A percentile compares a stretch with the other conserved stretches of the same genome.
Conservation (phyloP, 2,329 filamentous ascomycete species). For the Alternaria solani region DNA sequence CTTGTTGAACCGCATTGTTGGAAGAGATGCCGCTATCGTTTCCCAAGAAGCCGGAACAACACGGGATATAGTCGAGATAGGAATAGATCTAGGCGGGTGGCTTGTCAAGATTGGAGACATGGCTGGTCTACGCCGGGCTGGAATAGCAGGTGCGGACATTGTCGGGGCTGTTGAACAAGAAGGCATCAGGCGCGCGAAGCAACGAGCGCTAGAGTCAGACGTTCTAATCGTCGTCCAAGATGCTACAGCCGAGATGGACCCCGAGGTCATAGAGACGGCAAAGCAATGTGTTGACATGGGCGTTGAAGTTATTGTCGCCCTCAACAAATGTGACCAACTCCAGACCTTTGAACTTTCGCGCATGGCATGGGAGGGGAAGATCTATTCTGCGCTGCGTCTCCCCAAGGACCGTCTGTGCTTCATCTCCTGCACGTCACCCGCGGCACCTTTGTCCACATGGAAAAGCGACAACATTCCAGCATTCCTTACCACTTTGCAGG, state of each 20-base stretch:
- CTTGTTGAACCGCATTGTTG: constrained; percentile 87
- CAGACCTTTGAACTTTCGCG: constrained; percentile 38
- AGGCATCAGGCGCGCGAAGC: constrained; percentile 85
- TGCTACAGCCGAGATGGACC: constrained; percentile 74
- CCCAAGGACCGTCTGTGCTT: constrained; percentile 60
- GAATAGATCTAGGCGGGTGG: constrained; percentile 87
- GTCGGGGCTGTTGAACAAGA: constrained; percentile 85
- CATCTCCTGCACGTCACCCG: constrained; percentile 76
- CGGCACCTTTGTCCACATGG: constrained; percentile 24
- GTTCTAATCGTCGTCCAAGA: constrained; percentile 76
- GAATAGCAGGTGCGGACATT: constrained; percentile 34
- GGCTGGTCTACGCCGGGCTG: constrained; percentile 76
- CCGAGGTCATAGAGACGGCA: constrained; percentile 65
- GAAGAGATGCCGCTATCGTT: constrained; percentile 93
- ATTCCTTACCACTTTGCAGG: constrained; percentile 73
- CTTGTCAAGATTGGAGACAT: constrained; percentile 96
- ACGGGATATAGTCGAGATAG: constrained; percentile 90
- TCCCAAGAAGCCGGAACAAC: constrained; percentile 93
- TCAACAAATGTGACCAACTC: constrained; percentile 69
- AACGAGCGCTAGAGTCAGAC: constrained; percentile 82
- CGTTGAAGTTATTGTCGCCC: constrained; percentile 64
- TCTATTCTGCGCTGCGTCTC: constrained; percentile 34
- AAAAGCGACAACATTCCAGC: constrained; percentile 72
- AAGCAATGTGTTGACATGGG: constrained; percentile 58
- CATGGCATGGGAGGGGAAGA: constrained; percentile 30